phyloP scores from a whole-genome alignment of 495 filamentous ascomycete species.

The Lasiosphaeria ovina region DNA sequence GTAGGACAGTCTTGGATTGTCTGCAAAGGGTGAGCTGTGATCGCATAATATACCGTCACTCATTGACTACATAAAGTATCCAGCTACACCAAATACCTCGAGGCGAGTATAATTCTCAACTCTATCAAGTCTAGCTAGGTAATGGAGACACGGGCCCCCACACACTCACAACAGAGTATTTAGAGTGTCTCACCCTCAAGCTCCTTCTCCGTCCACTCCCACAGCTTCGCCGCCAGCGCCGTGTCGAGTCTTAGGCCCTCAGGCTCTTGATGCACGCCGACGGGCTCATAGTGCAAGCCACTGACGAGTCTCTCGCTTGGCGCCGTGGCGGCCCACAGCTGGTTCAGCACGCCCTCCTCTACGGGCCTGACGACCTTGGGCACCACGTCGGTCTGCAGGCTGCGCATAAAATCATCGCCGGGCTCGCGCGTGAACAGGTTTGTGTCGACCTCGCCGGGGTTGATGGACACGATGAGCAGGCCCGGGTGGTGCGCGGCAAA shows the following conservation, averaged over 20 bases:
- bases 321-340: conserved; percentile 55
- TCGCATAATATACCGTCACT: no score
- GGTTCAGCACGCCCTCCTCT: conserved; percentile 52
- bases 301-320: conserved; percentile 34
- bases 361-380: conserved; percentile 32
- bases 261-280: conserved; percentile 14
- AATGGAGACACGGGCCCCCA: neutral
- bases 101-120: no score
- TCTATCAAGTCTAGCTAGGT: no score
- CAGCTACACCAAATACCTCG: no score
- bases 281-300: conserved; percentile 28
- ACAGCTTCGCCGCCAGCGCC: conserved; percentile 49
- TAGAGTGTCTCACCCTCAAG: conserved; percentile 25
- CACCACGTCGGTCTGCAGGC: conserved; percentile 6
- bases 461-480: conserved; percentile 47
- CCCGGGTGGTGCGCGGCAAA: conserved; percentile 59
- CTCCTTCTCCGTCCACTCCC: conserved; percentile 60
- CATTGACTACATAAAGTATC: no score
- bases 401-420: conserved; percentile 8
- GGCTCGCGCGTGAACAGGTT: conserved; percentile 39
- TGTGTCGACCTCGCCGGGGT: conserved; percentile 63
- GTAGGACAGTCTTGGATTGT: no score
- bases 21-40: no score
- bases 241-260: conserved; percentile 37
- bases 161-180: neutral